Conservation (phyloP, 768 basidiomycete genomes). For the Lactarius indigo region DNA sequence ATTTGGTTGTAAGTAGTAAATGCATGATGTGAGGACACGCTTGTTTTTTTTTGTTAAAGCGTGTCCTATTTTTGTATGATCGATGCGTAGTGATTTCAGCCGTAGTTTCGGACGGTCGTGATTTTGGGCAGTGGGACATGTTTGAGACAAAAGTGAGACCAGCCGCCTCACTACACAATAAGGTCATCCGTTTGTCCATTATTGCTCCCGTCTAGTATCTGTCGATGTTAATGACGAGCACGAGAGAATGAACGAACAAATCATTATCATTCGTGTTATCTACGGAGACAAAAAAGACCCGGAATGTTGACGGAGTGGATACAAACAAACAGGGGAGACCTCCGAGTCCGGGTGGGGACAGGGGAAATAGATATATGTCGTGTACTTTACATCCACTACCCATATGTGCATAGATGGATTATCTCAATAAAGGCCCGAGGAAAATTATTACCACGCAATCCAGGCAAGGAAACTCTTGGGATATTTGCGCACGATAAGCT, state of each 20-base stretch:
- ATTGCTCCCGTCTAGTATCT: neutral
- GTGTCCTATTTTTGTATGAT: neutral
- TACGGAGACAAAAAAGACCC: neutral
- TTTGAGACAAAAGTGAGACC: neutral
- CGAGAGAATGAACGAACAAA: neutral
- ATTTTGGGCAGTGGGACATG: neutral
- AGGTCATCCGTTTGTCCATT: neutral
- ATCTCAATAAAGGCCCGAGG: neutral
- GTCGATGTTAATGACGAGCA: neutral
- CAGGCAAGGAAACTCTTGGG: slow-evolving; percentile 19
- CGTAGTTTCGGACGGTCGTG: neutral
- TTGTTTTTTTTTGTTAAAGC: neutral
- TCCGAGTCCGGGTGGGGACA: neutral
- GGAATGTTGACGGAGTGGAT: neutral
- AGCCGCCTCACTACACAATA: neutral
- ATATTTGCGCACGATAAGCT: slow-evolving; percentile 19
- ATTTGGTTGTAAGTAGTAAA: neutral
- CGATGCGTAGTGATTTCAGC: neutral
- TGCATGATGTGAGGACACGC: neutral
- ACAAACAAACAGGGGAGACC: neutral
- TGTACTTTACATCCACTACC: neutral
- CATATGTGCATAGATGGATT: neutral
- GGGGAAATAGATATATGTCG: neutral
- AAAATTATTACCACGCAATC: slow-evolving; percentile 20
- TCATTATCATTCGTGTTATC: neutral